These are phyloP conservation scores for Saprolegnia diclina DNA, from an alignment of 352 stramenopile species.

Conservation along the genomic window DNA sequence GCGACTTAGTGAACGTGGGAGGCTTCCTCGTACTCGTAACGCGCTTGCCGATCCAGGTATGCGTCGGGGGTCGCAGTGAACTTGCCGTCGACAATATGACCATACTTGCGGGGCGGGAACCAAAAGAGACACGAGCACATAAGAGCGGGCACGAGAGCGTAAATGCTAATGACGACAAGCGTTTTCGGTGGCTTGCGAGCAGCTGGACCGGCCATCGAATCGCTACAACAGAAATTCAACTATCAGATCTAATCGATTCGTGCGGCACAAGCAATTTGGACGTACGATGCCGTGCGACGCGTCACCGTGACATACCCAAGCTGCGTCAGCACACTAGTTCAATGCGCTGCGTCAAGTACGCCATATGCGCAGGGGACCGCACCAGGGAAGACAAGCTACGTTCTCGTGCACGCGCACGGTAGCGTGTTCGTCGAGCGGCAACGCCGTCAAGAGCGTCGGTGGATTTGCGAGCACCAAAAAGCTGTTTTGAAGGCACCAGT, in stretches of 20 bases:
- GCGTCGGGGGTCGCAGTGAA: slow-evolving; percentile 1
- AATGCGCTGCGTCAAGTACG: background rate
- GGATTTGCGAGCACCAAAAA: background rate
- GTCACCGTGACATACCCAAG: background rate
- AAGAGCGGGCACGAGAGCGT: background rate
- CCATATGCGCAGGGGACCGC: background rate
- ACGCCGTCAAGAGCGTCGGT: slow-evolving; percentile 3
- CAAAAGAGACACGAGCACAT: background rate
- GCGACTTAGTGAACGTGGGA: slow-evolving; percentile 4
- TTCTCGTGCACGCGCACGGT: background rate
- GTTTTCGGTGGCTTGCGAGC: background rate
- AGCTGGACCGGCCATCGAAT: too few relatives aligned
- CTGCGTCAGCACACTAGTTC: too few relatives aligned
- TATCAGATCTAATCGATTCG: too few relatives aligned
- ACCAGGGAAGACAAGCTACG: background rate
- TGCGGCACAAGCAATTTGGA: background rate
- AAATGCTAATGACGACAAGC: slow-evolving; percentile 22
- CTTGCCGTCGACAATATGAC: background rate
- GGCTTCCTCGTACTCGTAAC: background rate
- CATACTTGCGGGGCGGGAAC: background rate
- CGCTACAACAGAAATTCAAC: too few relatives aligned
- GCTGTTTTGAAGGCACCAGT: slow-evolving; percentile 8
- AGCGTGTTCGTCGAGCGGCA: slow-evolving; percentile 15
- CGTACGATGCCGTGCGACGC: background rate
- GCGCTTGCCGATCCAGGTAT: background rate